Conservation (phyloP, 805 yeast species). For the Ogataea allantospora region DNA sequence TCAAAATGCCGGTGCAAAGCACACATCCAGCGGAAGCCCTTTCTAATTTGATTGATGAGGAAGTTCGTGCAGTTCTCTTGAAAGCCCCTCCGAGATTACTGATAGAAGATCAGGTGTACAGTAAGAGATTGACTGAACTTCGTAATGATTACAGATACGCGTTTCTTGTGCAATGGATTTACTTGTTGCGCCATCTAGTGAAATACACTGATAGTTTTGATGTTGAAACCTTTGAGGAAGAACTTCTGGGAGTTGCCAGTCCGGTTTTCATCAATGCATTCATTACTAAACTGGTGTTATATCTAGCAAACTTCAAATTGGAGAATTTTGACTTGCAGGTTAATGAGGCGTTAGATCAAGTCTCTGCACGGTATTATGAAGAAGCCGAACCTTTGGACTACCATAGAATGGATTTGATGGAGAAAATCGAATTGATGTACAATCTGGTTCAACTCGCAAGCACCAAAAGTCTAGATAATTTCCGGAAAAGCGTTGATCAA, state of each 20-base stretch:
- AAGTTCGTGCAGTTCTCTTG: constrained; percentile 35
- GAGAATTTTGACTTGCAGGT: constrained; percentile 31
- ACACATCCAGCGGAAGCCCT: constrained; percentile 34
- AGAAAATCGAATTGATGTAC: constrained; percentile 50
- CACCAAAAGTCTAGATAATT: constrained; percentile 42
- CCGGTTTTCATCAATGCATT: constrained; percentile 45
- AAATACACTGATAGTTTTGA: constrained; percentile 55
- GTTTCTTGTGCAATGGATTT: constrained; percentile 54
- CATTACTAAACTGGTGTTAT: constrained; percentile 40
- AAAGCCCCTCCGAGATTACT: constrained; percentile 40
- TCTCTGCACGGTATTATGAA: constrained; percentile 6
- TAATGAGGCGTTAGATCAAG: constrained; percentile 20
- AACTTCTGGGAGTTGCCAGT: constrained; percentile 44
- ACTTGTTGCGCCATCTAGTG: constrained; percentile 49
- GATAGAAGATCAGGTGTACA: constrained; percentile 39
- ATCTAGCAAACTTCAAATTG: constrained; percentile 37
- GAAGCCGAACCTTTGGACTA: constrained; percentile 17
- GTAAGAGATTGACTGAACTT: constrained; percentile 28
- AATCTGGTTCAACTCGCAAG: constrained; percentile 39
- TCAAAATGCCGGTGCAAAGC: constrained; percentile 7
- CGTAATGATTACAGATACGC: constrained; percentile 39
- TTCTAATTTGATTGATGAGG: constrained; percentile 33
- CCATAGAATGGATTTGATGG: constrained; percentile 37
- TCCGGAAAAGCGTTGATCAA: constrained; percentile 49
- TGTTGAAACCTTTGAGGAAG: constrained; percentile 60